Base-by-base conservation (phyloP, 2,329 filamentous ascomycete genomes). In the Fusarium torreyae region DNA sequence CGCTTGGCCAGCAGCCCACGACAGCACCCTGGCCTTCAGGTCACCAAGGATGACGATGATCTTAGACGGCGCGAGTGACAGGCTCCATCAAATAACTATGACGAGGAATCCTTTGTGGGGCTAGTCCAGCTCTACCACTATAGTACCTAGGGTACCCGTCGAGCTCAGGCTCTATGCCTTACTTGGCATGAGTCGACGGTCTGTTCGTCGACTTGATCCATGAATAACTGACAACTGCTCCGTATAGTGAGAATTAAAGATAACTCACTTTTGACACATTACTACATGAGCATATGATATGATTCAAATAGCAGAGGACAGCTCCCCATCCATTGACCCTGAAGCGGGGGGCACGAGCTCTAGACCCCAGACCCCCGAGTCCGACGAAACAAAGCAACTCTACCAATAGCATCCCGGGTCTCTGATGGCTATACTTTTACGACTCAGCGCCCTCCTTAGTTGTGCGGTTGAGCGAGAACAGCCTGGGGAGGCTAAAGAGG, bases 71-170 rank as follows among this genome's bases (percentile, higher is more conserved):
- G 38, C 43, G 38, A 48, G 22, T 31, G 28, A 44, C 26, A 58
- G 39, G 33, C 36, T 33, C 20, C 48, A 60, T 54, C n/a, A 26
- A 42, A 40, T 34, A 39, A 43, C 28, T 14, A 45, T 65, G 53
- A 53, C 26, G 38, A 59, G 33, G 17, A 34, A 31, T 26, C 31
- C 40, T 53, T 28, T 42, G 52, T 70, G 66, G 66, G 52, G 15
- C 62, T 26, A 17, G 33, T 38, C 55, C 66, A 69, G 66, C 62
- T 68, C 53, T 26, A 33, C 36, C 33, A 24, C 24, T 24, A 40
- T 24, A 17, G 22, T 24, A 20, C 38, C 24, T 24, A 40, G 24
- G n/a, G 22, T 24, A 20, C 38, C 33, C 43, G 33, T 17, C 24
- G 38, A 24, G 17, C 44, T 43, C 39, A 44, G 33, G 55, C 44